A percentile compares a stretch with the other conserved stretches of the same genome.
Conservation (phyloP, 2,329 filamentous ascomycete genomes). For the Fusarium papillatum region DNA sequence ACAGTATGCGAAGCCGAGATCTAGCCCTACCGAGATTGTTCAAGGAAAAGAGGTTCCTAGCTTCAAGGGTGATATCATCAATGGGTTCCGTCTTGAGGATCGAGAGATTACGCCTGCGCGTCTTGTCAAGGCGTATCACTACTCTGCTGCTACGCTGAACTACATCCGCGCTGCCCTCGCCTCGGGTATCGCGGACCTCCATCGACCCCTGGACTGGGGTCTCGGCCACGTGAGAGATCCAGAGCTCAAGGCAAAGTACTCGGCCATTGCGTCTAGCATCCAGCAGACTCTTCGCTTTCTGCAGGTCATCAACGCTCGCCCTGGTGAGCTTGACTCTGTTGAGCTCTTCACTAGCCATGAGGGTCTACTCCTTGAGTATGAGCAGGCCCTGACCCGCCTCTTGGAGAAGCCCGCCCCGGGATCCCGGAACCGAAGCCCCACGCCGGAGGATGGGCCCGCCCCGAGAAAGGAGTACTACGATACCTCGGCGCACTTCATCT, state of each 20-base stretch:
- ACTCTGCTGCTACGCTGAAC: conserved; percentile 95
- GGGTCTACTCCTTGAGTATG: conserved; percentile 93
- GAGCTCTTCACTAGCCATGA: conserved; percentile 98
- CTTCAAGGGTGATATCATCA: conserved; percentile 96
- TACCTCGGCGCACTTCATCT: conserved; percentile 96
- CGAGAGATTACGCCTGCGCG: conserved; percentile 85
- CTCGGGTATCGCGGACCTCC: conserved; percentile 93
- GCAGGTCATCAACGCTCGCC: conserved; percentile 90
- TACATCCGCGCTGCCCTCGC: conserved; percentile 88
- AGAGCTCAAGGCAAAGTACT: conserved; percentile 87
- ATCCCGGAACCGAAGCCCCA: conserved; percentile 51
- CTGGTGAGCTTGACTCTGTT: conserved; percentile 87
- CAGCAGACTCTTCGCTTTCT: conserved; percentile 95
- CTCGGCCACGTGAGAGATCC: conserved; percentile 92
- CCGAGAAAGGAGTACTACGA: conserved; percentile 82
- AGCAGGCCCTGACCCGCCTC: conserved; percentile 85
- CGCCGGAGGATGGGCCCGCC: conserved; percentile 54
- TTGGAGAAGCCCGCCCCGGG: conserved; percentile 72
- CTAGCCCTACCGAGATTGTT: conserved; percentile 86
- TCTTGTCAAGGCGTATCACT: conserved; percentile 92
- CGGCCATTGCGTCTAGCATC: conserved; percentile 85
- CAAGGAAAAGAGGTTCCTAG: conserved; percentile 87
- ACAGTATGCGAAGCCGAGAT: conserved; percentile 96
- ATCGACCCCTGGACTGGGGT: conserved; percentile 94
- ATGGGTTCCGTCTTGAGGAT: conserved; percentile 84